Percentiles rank a stretch among this genome's conserved stretches.
Evolutionary conservation across 768 basidiomycete genomes (phyloP).

Genomic region (Calocybe cyanea): DNA sequence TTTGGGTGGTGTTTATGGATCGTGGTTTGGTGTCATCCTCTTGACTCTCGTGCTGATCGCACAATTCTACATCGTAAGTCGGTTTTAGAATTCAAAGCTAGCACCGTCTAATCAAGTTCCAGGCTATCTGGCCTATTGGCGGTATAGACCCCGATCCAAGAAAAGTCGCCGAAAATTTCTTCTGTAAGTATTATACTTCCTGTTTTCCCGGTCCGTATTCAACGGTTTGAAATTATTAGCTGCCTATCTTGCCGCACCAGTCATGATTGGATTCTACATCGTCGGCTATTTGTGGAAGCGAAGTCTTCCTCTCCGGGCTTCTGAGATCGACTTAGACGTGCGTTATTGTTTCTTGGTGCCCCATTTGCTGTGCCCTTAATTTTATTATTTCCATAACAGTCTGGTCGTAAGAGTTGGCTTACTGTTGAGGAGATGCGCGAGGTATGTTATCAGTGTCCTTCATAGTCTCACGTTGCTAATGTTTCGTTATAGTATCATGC

Average conservation of each 20-base stretch:
- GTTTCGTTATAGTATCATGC: slow-evolving; percentile 30
- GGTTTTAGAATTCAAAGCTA: not conserved
- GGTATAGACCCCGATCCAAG: slow-evolving; percentile 25
- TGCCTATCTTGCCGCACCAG: slow-evolving; percentile 36
- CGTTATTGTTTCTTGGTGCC: slow-evolving; percentile 12
- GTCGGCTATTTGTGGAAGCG: slow-evolving; percentile 38
- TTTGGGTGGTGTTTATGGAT: slow-evolving; percentile 40
- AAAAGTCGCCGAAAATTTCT: slow-evolving; percentile 32
- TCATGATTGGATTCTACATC: slow-evolving; percentile 37
- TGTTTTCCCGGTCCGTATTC: not conserved
- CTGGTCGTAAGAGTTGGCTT: slow-evolving; percentile 44
- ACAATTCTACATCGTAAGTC: slow-evolving; percentile 41
- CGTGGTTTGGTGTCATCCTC: slow-evolving; percentile 41
- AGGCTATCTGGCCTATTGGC: slow-evolving; percentile 40
- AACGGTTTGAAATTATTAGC: slow-evolving; percentile 16
- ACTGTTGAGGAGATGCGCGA: slow-evolving; percentile 42
- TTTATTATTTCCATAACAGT: slow-evolving; percentile 13
- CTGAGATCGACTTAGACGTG: slow-evolving; percentile 40
- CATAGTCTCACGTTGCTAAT: not conserved
- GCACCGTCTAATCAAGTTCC: not conserved
- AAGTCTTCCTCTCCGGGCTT: slow-evolving; percentile 30
- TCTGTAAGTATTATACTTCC: slow-evolving; percentile 24
- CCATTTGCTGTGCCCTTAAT: not conserved
- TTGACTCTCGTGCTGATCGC: slow-evolving; percentile 38
- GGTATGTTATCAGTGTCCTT: slow-evolving; percentile 17